A percentile compares a stretch with the other conserved stretches of the same genome.
These are phyloP conservation scores for Trichosporon asahii DNA, from an alignment of 1,284 basidiomycete genomes.

Conservation along the genomic window DNA sequence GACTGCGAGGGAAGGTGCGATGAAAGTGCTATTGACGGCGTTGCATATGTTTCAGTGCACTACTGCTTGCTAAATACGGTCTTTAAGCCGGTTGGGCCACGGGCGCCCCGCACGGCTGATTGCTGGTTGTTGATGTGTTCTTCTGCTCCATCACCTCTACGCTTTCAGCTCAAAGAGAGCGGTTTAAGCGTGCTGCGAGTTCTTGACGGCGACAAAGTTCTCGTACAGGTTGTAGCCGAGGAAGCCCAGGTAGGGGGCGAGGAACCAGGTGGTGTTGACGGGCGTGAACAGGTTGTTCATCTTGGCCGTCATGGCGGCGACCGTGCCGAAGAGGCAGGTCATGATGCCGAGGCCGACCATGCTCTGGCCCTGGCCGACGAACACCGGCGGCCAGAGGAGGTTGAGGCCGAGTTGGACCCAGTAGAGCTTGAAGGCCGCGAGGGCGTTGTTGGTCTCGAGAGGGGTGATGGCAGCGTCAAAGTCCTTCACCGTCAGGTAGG, in stretches of 20 bases:
- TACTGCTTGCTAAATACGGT: neutral
- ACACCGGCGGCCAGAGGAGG: constrained; percentile 67
- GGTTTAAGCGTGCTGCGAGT: constrained; percentile 33
- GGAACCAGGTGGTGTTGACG: constrained; percentile 59
- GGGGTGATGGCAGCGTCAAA: constrained; percentile 57
- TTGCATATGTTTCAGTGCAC: constrained; percentile 3
- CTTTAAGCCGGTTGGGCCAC: neutral
- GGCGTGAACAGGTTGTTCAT: constrained; percentile 57
- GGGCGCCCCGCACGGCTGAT: neutral
- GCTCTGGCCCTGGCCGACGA: constrained; percentile 57
- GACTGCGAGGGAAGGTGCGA: too few relatives aligned
- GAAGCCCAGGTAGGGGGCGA: constrained; percentile 61
- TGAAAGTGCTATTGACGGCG: neutral
- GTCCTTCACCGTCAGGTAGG: constrained; percentile 62
- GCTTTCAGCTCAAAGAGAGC: too few relatives aligned
- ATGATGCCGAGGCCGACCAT: constrained; percentile 56
- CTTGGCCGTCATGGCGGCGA: constrained; percentile 50
- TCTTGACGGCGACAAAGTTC: constrained; percentile 57
- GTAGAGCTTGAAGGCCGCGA: constrained; percentile 62
- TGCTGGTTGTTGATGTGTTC: neutral
- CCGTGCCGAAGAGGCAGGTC: neutral
- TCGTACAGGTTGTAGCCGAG: constrained; percentile 45
- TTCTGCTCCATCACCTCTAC: neutral
- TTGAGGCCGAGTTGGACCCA: constrained; percentile 69
- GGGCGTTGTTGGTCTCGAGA: constrained; percentile 54